Conservation (phyloP, 2,329 filamentous ascomycete genomes). For the Colletotrichum liriopes region DNA sequence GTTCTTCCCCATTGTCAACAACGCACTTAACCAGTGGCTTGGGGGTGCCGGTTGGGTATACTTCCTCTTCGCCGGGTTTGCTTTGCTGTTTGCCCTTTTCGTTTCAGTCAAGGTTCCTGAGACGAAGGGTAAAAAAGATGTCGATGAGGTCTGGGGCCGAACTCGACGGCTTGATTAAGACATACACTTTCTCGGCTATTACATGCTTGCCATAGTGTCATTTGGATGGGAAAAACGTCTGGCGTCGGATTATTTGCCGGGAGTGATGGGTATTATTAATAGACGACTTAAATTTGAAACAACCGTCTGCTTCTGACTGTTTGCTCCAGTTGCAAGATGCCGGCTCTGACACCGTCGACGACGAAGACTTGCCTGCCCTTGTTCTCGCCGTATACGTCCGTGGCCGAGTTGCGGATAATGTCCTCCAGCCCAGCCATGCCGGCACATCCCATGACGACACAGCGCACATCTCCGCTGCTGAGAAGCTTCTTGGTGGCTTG, state of each 20-base stretch:
- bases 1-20: slow-evolving; percentile 92
- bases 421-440: slow-evolving; percentile 91
- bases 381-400: slow-evolving; percentile 74
- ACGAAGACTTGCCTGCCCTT: slow-evolving; percentile 74
- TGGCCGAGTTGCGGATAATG: slow-evolving; percentile 79
- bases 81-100: slow-evolving; percentile 78
- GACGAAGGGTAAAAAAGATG: slow-evolving; percentile 86
- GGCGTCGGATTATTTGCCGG: slow-evolving; percentile 6
- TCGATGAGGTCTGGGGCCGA: slow-evolving; percentile 93
- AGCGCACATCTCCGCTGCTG: slow-evolving; percentile 68
- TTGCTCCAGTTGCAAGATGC: slow-evolving; percentile 74
- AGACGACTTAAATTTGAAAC: slow-evolving; percentile 48
- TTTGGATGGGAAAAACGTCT: not conserved
- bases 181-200: not conserved
- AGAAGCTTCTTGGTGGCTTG: slow-evolving; percentile 80
- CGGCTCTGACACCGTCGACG: slow-evolving; percentile 85
- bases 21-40: slow-evolving; percentile 73
- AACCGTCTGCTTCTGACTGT: slow-evolving; percentile 61
- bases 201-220: not conserved
- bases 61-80: slow-evolving; percentile 88
- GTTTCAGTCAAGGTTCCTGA: slow-evolving; percentile 85
- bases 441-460: slow-evolving; percentile 88
- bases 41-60: slow-evolving; percentile 88
- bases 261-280: slow-evolving; percentile 20
- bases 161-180: slow-evolving; percentile 66